Evolutionary conservation across 495 filamentous ascomycete species (phyloP).

Genomic region (Neurospora sp.): DNA sequence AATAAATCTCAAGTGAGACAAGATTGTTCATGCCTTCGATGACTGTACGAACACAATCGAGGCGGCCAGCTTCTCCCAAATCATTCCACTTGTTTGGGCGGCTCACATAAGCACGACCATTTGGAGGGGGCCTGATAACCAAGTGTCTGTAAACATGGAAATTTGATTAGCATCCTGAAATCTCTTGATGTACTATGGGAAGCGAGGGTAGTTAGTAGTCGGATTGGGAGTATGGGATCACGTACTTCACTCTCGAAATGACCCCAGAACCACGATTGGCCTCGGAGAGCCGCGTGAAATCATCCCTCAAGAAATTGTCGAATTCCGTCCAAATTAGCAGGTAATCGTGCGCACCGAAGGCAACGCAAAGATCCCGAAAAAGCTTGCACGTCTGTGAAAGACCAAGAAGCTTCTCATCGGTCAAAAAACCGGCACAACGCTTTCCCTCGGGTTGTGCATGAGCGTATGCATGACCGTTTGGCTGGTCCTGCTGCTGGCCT

Average conservation of each 20-base stretch:
- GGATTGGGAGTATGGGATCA: not conserved
- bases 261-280: not conserved
- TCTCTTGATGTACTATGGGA: not conserved
- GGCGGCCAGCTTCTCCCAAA: not conserved
- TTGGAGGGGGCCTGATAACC: not conserved
- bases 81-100: not conserved
- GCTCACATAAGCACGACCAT: not conserved
- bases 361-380: not conserved
- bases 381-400: not conserved
- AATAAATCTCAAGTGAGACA: not conserved
- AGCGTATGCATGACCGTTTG: not conserved
- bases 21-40: not conserved
- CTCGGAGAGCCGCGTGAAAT: not conserved
- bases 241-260: not conserved
- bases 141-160: not conserved
- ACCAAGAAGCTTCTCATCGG: not conserved
- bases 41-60: not conserved
- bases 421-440: not conserved
- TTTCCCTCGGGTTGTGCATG: not conserved
- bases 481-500: not conserved
- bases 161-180: not conserved
- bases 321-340: not conserved
- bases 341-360: not conserved
- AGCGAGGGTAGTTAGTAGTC: not conserved
- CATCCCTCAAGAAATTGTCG: not conserved